A percentile compares a stretch with the other conserved stretches of the same genome.
These are phyloP conservation scores for Misopates orontium DNA, from an alignment of 257 asterid genomes.

Conservation along the genomic window DNA sequence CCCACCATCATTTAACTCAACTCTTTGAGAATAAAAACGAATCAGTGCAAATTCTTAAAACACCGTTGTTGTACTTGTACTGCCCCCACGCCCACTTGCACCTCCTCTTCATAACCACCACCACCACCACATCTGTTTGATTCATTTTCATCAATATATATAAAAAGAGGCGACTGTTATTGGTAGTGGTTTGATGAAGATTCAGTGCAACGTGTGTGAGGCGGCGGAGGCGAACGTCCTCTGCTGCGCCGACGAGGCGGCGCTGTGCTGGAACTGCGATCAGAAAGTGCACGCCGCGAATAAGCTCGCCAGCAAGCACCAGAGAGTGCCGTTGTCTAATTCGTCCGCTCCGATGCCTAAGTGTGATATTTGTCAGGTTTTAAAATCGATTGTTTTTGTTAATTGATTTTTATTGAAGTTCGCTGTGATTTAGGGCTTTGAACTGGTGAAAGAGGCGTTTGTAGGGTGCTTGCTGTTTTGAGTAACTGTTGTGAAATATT, in stretches of 20 bases:
- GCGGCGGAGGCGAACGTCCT: conserved; percentile 71
- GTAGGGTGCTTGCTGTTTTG: conserved; percentile 6
- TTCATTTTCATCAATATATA: no score
- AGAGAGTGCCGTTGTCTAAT: conserved; percentile 59
- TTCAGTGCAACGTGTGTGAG: conserved; percentile 88
- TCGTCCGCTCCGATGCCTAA: conserved; percentile 70
- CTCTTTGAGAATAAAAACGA: not conserved
- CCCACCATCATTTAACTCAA: not conserved
- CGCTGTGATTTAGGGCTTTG: not conserved
- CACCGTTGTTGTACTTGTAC: not conserved
- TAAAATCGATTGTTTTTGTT: not conserved
- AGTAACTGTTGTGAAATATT: not conserved
- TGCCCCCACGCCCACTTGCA: not conserved
- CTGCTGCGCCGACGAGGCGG: conserved; percentile 96
- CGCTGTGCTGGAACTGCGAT: conserved; percentile 70
- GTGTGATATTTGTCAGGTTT: conserved; percentile 91
- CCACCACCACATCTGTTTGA: not conserved
- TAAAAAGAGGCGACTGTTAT: no score
- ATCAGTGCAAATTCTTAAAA: no score
- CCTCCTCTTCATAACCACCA: not conserved
- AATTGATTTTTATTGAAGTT: not conserved
- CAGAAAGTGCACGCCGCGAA: conserved; percentile 76
- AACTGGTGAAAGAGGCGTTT: not conserved
- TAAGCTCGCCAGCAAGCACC: conserved; percentile 79
- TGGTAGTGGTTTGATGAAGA: conserved; percentile 62